phyloP scores from a whole-genome alignment of 805 yeast species.

The Cyberlindnera galapagoensis region DNA sequence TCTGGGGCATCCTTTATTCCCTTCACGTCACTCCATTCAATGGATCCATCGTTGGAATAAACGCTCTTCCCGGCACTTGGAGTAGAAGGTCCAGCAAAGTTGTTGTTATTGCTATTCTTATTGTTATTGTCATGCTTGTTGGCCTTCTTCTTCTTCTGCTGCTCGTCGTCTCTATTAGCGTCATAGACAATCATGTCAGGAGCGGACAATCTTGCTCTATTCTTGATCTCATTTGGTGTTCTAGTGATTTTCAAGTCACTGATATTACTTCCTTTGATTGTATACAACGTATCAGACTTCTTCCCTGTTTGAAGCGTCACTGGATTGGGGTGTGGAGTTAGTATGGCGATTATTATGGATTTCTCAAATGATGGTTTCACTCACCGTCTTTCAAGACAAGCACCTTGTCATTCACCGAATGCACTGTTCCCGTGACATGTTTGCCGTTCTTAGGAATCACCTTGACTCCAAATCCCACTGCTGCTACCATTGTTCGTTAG shows the following conservation, averaged over 20 bases:
- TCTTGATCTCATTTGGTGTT: slow-evolving; percentile 35
- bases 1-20: slow-evolving; percentile 48
- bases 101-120: slow-evolving; percentile 3
- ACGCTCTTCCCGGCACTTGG: slow-evolving; percentile 10
- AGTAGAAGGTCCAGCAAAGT: slow-evolving; percentile 5
- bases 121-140: slow-evolving; percentile 10
- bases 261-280: slow-evolving; percentile 34
- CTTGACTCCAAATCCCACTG: slow-evolving; percentile 10
- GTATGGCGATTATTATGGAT: no score
- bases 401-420: slow-evolving; percentile 30
- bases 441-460: slow-evolving; percentile 7
- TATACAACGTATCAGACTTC: slow-evolving; percentile 11
- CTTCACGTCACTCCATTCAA: slow-evolving; percentile 44
- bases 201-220: no score
- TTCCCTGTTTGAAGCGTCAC: slow-evolving; percentile 33
- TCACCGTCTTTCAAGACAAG: slow-evolving; percentile 37
- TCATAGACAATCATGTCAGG: slow-evolving; percentile 2
- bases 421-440: slow-evolving; percentile 7
- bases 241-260: slow-evolving; percentile 50
- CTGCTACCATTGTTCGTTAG: slow-evolving; percentile 9
- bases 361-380: no score
- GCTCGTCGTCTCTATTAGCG: slow-evolving; percentile 8
- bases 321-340: slow-evolving; percentile 10
- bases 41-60: slow-evolving; percentile 1
- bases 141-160: slow-evolving; percentile 6